Evolutionary conservation across 371 early-diverging fungal species (phyloP), one percentile per base, ranked within the genome.

Genomic region (Nosema bombycis): DNA sequence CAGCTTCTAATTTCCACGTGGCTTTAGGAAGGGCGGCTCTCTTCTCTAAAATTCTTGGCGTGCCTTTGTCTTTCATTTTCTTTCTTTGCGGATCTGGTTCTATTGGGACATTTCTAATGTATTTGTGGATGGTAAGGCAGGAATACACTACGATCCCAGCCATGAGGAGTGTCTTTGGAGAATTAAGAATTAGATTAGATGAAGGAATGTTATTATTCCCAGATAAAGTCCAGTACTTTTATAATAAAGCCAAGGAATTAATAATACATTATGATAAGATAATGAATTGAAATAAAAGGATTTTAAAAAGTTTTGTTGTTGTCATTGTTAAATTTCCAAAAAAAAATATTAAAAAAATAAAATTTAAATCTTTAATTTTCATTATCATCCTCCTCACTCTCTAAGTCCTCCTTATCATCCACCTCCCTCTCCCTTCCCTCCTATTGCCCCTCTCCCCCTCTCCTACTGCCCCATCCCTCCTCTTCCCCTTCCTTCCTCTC

Each of bases 91-190:
- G 78, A 60, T 70, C 29, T 30, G 63, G 78, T 21, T 71, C 72
- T 37, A 56, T 78, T 15, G 72, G 72, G 23, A 70, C 72, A 10
- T 30, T 81, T 23, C 62, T 81, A 1, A 60, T 75, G 15, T 78
- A 78, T 62, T 26, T 69, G 14, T 67, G 73, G 14, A 77, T 84
- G 65, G 72, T 79, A 38, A 80, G 85, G 65, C 77, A 75, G 54
- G 81, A 84, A 73, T 84, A 81, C 74, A 71, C 46, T 24, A 78
- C 62, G 0, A 81, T 83, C 71, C 78, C 78, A 55, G 32, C 70
- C 32, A 83, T 84, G 83, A 61, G 69, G 33, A 80, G 66, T 29
- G 80, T 83, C 2, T 77, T 81, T 28, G 24, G 36, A 0, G 79
- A 83, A 54, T 71, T 80, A 56, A 55, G 71, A 32, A 58, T 71